phyloP scores from a whole-genome alignment of 1,139 yeast species.

The Debaryomyces sp. region DNA sequence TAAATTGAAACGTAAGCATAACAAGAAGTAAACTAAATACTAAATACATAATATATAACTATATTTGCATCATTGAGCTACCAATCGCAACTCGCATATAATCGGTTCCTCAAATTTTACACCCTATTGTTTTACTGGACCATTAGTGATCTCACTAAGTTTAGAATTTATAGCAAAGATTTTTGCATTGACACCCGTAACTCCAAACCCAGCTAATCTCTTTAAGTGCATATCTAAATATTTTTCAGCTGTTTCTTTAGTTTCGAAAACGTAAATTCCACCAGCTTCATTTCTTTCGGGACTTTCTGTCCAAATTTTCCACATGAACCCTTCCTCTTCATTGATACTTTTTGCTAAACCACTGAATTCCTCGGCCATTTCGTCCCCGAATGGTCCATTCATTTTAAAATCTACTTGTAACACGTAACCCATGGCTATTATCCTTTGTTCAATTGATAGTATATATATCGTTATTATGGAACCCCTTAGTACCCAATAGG shows the following conservation, averaged over 20 bases:
- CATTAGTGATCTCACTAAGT: neutral
- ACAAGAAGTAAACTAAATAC: conserved; percentile 3
- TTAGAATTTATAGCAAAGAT: neutral
- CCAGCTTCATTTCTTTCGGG: neutral
- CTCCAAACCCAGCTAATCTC: neutral
- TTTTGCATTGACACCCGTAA: neutral
- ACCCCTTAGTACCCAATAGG: neutral
- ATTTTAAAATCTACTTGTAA: neutral
- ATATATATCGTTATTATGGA: neutral
- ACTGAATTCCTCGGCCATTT: neutral
- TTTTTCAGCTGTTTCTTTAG: neutral
- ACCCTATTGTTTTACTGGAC: neutral
- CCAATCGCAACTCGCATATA: neutral
- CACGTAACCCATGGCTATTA: neutral
- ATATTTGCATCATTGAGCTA: neutral
- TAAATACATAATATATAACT: neutral
- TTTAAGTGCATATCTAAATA: neutral
- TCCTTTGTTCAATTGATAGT: neutral
- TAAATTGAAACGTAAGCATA: conserved; percentile 21
- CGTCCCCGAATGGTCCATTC: neutral
- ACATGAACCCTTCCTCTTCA: neutral
- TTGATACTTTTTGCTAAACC: neutral
- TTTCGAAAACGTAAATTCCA: neutral
- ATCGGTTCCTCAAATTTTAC: too few species aligned
- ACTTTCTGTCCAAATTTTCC: neutral